Base-by-base conservation (phyloP, 2,329 filamentous ascomycete genomes). In the Penicillium expansum region DNA sequence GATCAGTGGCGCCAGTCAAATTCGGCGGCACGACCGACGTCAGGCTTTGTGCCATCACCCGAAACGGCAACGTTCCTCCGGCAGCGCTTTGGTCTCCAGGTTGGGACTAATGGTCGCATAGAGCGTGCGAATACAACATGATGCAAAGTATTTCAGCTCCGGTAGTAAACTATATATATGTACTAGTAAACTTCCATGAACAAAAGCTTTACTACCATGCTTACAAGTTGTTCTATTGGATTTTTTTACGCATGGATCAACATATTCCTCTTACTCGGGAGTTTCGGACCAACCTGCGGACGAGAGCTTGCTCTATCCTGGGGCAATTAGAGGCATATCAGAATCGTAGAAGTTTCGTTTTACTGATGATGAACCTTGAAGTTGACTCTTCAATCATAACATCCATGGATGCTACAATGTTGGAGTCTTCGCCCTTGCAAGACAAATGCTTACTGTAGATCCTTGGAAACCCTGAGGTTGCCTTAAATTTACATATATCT, bases 1-100 rank as follows among this genome's bases (percentile, higher is more conserved):
- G 71, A 75, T 50, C 76, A 78, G 56, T 78, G 74, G 76, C 56
- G 59, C 29, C 69, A 74, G 52, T 69, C 63, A 1, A 59, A 60
- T 29, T 61, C 52, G 20, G 60, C 59, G 16, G 29, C 62, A n/a
- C 64, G 65, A 44, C 57, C 69, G 9, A 47, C 69, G 9, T 41
- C 64, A 13, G 52, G 64, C 5, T 71, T 68, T 51, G 61, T 65
- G 24, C 70, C 70, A 5, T 72, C 72, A 0, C 67, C 67, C 18
- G 70, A 74, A 49, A 70, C 73, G 14, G 70, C 72, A 20, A 69
- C 68, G 2, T 75, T 76, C 47, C 62, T 76, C 13, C 67, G 73
- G 18, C 65, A 71, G 53, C 63, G 72, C n/a, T 72, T 76, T 48
- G 73, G 73, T n/a, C 58, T 76, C 20, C 72, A 72, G 48, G 65